These are phyloP conservation scores for Penicillium sp. DNA, from an alignment of 2,329 filamentous ascomycete species.

Conservation along the genomic window DNA sequence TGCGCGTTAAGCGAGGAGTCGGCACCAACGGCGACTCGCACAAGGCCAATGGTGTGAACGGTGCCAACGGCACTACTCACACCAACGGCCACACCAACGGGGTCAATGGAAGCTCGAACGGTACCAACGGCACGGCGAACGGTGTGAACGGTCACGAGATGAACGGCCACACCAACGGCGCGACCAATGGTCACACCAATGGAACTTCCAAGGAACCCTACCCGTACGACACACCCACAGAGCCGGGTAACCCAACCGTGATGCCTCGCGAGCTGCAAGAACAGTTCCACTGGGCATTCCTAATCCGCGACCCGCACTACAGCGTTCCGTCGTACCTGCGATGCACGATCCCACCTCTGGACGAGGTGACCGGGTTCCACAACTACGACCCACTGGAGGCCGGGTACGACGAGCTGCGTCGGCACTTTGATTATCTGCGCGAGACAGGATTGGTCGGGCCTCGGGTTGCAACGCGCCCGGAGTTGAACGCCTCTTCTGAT, in stretches of 20 bases:
- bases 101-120: conserved; percentile 9
- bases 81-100: conserved; percentile 21
- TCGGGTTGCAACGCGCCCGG: conserved; percentile 51
- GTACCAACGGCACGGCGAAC: conserved; percentile 9
- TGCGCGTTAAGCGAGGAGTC: conserved; percentile 58
- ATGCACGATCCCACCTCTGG: conserved; percentile 86
- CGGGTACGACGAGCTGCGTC: conserved; percentile 84
- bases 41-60: conserved; percentile 26
- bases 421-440: conserved; percentile 81
- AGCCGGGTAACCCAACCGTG: conserved; percentile 79
- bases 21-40: conserved; percentile 37
- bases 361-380: conserved; percentile 78
- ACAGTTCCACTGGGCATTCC: conserved; percentile 89
- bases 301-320: conserved; percentile 91
- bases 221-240: conserved; percentile 58
- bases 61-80: conserved; percentile 14
- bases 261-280: conserved; percentile 72
- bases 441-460: conserved; percentile 69
- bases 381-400: conserved; percentile 85
- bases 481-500: conserved; percentile 31
- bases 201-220: conserved; percentile 47
- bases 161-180: conserved; percentile 11
- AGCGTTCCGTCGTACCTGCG: conserved; percentile 93
- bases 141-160: conserved; percentile 3
- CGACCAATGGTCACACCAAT: conserved; percentile 27